Evolutionary conservation across 306 rosid genomes (phyloP), one percentile per base, ranked within the genome.

Genomic region (Crotalaria pallida): DNA sequence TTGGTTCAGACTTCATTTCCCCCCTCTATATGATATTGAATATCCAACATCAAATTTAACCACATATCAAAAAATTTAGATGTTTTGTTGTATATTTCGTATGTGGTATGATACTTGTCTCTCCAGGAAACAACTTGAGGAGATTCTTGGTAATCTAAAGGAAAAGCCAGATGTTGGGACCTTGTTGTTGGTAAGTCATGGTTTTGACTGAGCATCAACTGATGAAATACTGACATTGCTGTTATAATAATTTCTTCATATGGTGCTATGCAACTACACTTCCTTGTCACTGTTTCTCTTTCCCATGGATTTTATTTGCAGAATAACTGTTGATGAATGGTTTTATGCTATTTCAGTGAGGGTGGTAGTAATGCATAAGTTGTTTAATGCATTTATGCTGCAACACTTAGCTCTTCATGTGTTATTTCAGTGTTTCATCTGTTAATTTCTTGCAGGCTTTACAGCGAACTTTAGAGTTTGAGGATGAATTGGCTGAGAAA

Each of bases 131-230:
- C 99, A 91, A 79, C 89, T 94, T 19, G 99, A 94, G 88, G 99
- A 94, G 77, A 91, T 91, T 80, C 95, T 88, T 79, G 74, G 69
- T 79, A 83, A 80, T 82, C 73, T 88, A 76, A 91, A 86, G 76
- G 99, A 91, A 79, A 94, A 91, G 82, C 97, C 96, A 69, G 99
- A 94, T 83, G 97, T 94, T 71, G 99, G 91, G 72, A 83, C 92
- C 57, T 75, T 94, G 82, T 79, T 94, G 72, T 49, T 87, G 91
- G 99, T 94, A 79, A 78, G 89, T 74, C 56, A n/a, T 73, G 21
- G 44, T 34, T 34, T 76, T 59, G 34, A 13, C 47, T 16, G 38
- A 29, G 38, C 71, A 10, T 64, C 59, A 7, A 66, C 44, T 41
- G 31, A 40, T 71, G 74, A 27, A 66, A 65, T 6, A 21, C 18